phyloP scores from a whole-genome alignment of 495 filamentous ascomycete species.

The Cryomyces minteri region DNA sequence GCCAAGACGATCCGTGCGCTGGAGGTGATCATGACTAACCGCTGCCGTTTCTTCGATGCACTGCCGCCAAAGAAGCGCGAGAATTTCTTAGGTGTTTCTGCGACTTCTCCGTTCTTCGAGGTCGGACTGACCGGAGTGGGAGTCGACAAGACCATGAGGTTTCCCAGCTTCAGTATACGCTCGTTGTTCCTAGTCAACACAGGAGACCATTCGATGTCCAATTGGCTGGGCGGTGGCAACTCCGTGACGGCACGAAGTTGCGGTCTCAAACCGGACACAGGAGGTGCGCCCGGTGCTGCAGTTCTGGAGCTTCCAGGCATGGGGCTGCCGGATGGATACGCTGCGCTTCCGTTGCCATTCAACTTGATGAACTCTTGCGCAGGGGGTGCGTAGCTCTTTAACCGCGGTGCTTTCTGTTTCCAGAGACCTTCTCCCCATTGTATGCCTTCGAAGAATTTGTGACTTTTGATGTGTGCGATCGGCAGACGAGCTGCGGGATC shows the following conservation, averaged over 20 bases:
- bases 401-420: constrained; percentile 75
- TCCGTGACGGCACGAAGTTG: constrained; percentile 84
- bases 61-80: constrained; percentile 81
- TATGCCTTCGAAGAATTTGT: constrained; percentile 90
- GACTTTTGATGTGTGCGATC: constrained; percentile 93
- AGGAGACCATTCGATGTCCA: constrained; percentile 98
- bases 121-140: constrained; percentile 50
- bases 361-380: constrained; percentile 68
- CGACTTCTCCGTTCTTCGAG: constrained; percentile 41
- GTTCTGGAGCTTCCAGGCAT: constrained; percentile 18
- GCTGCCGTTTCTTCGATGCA: constrained; percentile 78
- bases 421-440: constrained; percentile 72
- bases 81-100: constrained; percentile 62
- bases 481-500: constrained; percentile 77
- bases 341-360: constrained; percentile 33
- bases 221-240: constrained; percentile 81
- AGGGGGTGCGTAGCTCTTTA: constrained; percentile 74
- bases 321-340: constrained; percentile 22
- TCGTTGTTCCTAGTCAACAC: constrained; percentile 83
- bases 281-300: constrained; percentile 21
- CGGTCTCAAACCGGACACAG: constrained; percentile 20
- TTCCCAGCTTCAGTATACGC: constrained; percentile 85
- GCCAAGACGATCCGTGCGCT: constrained; percentile 75
- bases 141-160: constrained; percentile 62
- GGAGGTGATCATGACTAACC: constrained; percentile 90